phyloP scores from a whole-genome alignment of 306 rosid genomes.

The Comarum palustre region DNA sequence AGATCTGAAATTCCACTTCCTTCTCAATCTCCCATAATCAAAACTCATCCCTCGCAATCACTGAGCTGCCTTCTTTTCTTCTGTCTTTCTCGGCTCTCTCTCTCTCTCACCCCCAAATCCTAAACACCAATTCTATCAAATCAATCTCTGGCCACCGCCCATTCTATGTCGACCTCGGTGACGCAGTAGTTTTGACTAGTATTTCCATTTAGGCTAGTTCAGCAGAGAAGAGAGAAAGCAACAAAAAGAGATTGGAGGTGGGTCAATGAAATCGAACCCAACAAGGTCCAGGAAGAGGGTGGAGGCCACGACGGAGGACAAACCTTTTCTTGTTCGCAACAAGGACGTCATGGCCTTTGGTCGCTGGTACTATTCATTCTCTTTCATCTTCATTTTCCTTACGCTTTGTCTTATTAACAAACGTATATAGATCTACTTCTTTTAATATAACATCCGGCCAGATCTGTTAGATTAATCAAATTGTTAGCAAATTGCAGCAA shows the following conservation, averaged over 20 bases:
- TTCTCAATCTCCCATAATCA: too few relatives aligned
- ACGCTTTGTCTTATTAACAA: not conserved
- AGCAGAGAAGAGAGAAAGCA: too few relatives aligned
- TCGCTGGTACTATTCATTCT: slow-evolving; percentile 44
- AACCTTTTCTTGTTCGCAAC: slow-evolving; percentile 50
- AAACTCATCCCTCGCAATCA: too few relatives aligned
- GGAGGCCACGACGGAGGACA: slow-evolving; percentile 47
- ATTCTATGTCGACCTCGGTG: slow-evolving; percentile 59
- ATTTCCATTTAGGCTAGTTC: too few relatives aligned
- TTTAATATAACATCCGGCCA: too few relatives aligned
- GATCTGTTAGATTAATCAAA: not conserved
- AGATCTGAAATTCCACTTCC: too few relatives aligned
- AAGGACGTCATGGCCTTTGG: slow-evolving; percentile 88
- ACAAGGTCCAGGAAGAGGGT: slow-evolving; percentile 60
- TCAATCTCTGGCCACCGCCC: not conserved
- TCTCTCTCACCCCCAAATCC: slow-evolving; percentile 17
- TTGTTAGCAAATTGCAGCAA: slow-evolving; percentile 36
- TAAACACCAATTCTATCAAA: slow-evolving; percentile 1
- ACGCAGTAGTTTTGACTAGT: slow-evolving; percentile 30
- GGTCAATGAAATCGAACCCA: slow-evolving; percentile 33
- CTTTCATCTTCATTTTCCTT: too few relatives aligned
- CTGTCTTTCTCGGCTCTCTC: not conserved
- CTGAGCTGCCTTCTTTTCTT: too few relatives aligned
- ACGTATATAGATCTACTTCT: not conserved
- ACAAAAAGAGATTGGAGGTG: slow-evolving; percentile 32